phyloP scores from a whole-genome alignment of 179 eudicot genomes.

The Beta macrorhiza region DNA sequence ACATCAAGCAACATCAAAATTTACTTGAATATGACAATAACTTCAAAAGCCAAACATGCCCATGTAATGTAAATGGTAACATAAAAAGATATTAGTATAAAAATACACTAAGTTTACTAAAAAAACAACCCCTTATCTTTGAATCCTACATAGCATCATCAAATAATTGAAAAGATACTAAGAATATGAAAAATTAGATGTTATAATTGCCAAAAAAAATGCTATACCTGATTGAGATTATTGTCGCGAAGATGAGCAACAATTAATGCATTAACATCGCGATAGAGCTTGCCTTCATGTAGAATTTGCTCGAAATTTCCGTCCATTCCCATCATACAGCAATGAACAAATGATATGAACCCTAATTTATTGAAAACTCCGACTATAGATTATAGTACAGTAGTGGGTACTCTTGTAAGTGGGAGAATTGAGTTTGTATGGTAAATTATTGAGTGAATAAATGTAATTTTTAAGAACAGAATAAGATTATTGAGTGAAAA shows the following conservation, averaged over 20 bases:
- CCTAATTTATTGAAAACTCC: neutral
- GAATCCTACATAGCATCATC: neutral
- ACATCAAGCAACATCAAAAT: neutral
- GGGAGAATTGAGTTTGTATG: neutral
- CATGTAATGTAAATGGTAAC: neutral
- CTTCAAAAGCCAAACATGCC: neutral
- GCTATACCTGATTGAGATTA: constrained; percentile 60
- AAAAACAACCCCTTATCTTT: constrained; percentile 1
- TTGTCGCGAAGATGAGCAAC: constrained; percentile 84
- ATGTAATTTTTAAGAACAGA: neutral
- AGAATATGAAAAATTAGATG: neutral
- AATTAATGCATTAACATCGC: constrained; percentile 61
- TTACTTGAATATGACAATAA: neutral
- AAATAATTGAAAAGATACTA: neutral
- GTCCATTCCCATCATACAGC: constrained; percentile 32
- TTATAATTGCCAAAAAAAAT: too few relatives aligned
- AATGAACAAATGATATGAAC: neutral
- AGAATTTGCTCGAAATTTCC: constrained; percentile 62
- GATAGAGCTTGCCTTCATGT: constrained; percentile 68
- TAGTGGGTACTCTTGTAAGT: neutral
- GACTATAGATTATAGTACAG: too few relatives aligned
- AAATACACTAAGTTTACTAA: neutral
- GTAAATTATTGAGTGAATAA: neutral
- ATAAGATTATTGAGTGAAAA: neutral
- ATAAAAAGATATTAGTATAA: neutral